Evolutionary conservation across 2,329 filamentous ascomycete species (phyloP).

Genomic region (Akanthomyces lecanii): DNA sequence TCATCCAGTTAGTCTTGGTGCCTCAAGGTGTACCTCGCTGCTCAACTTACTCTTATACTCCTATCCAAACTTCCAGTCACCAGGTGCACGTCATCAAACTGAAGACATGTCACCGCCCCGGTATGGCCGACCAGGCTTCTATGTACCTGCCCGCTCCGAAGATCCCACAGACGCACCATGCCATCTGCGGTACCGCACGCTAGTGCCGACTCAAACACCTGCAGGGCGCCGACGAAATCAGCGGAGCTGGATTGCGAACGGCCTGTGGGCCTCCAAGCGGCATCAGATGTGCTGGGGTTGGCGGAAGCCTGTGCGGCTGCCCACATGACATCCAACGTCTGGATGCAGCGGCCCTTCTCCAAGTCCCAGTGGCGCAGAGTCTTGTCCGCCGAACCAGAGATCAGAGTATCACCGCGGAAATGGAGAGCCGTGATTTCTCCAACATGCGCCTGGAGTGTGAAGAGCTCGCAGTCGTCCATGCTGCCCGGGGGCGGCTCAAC

Average conservation of each 20-base stretch:
- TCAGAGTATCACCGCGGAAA: slow-evolving; percentile 82
- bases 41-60: slow-evolving; percentile 77
- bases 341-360: slow-evolving; percentile 92
- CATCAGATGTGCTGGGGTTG: slow-evolving; percentile 57
- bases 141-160: slow-evolving; percentile 95
- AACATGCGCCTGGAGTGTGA: slow-evolving; percentile 82
- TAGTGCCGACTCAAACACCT: slow-evolving; percentile 92
- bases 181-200: slow-evolving; percentile 96
- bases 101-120: slow-evolving; percentile 85
- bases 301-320: slow-evolving; percentile 85
- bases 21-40: not conserved
- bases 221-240: slow-evolving; percentile 90
- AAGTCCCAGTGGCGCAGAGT: slow-evolving; percentile 97
- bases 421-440: slow-evolving; percentile 92
- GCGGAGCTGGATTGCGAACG: slow-evolving; percentile 61
- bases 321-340: slow-evolving; percentile 97
- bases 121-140: slow-evolving; percentile 93
- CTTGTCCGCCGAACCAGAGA: slow-evolving; percentile 96
- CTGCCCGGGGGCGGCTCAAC: slow-evolving; percentile 71
- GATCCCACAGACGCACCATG: slow-evolving; percentile 95
- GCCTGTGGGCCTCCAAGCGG: slow-evolving; percentile 68
- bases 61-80: slow-evolving; percentile 90
- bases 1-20: slow-evolving; percentile 13
- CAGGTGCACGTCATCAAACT: slow-evolving; percentile 93
- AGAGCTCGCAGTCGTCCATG: slow-evolving; percentile 87